Evolutionary conservation across 2,329 filamentous ascomycete genomes (phyloP).

Genomic region (Trichoderma simmonsii): DNA sequence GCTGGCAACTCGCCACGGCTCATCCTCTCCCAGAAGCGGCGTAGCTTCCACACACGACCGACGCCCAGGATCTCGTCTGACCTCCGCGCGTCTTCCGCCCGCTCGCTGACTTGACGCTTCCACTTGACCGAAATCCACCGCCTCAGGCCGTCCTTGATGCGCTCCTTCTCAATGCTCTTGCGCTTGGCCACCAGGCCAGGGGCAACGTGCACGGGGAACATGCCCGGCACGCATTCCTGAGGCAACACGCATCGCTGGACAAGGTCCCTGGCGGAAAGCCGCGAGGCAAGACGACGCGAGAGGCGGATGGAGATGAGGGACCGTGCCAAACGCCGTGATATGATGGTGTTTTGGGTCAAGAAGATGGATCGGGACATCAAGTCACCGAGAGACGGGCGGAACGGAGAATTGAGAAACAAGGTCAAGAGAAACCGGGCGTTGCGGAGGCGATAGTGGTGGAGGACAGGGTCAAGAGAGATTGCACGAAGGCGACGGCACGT

Average conservation of each 20-base stretch:
- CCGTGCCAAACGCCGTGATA: constrained; percentile 61
- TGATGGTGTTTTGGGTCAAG: constrained; percentile 61
- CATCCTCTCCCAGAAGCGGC: constrained; percentile 64
- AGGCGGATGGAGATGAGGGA: constrained; percentile 65
- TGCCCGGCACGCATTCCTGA: constrained; percentile 56
- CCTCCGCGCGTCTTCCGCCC: constrained; percentile 44
- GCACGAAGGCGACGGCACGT: constrained; percentile 59
- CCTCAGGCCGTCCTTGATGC: constrained; percentile 63
- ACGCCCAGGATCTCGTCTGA: constrained; percentile 52
- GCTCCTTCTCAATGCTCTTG: constrained; percentile 62
- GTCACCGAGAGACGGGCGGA: constrained; percentile 57
- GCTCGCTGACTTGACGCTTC: constrained; percentile 50
- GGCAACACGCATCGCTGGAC: constrained; percentile 64
- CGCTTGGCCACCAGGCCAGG: constrained; percentile 61
- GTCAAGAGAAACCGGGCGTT: constrained; percentile 53
- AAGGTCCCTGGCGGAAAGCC: constrained; percentile 58
- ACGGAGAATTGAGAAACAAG: constrained; percentile 53
- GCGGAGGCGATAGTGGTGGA: constrained; percentile 61
- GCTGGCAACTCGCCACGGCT: constrained; percentile 37
- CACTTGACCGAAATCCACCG: constrained; percentile 62
- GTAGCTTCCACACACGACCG: constrained; percentile 59
- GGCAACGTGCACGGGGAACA: constrained; percentile 44
- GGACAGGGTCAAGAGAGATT: constrained; percentile 61
- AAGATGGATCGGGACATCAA: constrained; percentile 65
- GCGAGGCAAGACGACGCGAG: constrained; percentile 56